phyloP scores from a whole-genome alignment of 805 yeast genomes.

The Torulaspora gathmanii region DNA sequence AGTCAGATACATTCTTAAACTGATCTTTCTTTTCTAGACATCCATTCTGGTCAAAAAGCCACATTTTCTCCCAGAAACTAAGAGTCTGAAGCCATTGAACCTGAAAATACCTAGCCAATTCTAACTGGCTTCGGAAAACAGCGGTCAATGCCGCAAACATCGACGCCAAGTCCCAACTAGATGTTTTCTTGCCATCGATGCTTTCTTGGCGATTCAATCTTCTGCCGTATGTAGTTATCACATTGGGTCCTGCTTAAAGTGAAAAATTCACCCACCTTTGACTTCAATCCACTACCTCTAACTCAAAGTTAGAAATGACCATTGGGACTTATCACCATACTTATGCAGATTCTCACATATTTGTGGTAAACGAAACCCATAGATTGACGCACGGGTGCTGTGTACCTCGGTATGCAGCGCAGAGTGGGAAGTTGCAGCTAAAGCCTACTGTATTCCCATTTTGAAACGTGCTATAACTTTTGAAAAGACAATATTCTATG shows the following conservation, averaged over 20 bases:
- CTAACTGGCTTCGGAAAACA: too few species aligned
- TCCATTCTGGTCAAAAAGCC: too few species aligned
- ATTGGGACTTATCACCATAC: slow-evolving; percentile 45
- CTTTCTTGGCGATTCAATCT: too few species aligned
- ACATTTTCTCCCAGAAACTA: too few species aligned
- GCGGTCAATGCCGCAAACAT: too few species aligned
- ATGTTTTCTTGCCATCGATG: too few species aligned
- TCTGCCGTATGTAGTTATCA: too few species aligned
- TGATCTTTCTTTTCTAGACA: not conserved
- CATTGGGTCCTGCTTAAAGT: not conserved
- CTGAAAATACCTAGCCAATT: too few species aligned
- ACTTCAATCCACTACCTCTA: not conserved
- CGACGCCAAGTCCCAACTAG: too few species aligned
- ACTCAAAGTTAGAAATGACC: slow-evolving; percentile 1
- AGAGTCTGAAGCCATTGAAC: too few species aligned
- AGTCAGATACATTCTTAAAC: too few species aligned
- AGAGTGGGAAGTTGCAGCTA: slow-evolving; percentile 26
- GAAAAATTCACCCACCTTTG: not conserved
- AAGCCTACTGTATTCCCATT: slow-evolving; percentile 25
- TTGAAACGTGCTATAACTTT: slow-evolving; percentile 33
- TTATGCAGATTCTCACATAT: slow-evolving; percentile 38
- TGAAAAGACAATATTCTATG: slow-evolving; percentile 6
- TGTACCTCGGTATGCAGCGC: slow-evolving; percentile 16
- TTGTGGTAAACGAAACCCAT: slow-evolving; percentile 57
- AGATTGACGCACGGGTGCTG: slow-evolving; percentile 29